Conservation (phyloP, 371 early-diverging fungal genomes). For the Haplosporangium sp. region DNA sequence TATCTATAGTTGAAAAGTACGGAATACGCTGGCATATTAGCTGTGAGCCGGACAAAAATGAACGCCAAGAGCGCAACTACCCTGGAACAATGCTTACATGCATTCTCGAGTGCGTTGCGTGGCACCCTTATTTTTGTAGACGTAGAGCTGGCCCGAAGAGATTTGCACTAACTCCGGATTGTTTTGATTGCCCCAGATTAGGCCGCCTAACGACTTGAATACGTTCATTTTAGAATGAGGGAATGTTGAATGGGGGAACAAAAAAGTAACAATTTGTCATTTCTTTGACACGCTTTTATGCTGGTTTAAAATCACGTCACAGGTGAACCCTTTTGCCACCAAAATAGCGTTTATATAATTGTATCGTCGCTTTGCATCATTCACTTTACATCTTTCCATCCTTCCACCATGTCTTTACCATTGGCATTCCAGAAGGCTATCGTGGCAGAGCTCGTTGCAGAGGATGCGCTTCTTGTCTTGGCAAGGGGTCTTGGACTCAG, state of each 20-base stretch:
- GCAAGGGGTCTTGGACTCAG: constrained; percentile 87
- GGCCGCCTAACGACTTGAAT: constrained; percentile 64
- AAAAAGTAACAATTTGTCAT: background rate
- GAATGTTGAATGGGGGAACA: background rate
- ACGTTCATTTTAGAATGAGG: constrained; percentile 41
- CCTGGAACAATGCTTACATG: constrained; percentile 30
- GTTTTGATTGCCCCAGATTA: constrained; percentile 63
- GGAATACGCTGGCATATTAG: too few relatives aligned
- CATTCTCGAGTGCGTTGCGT: constrained; percentile 50
- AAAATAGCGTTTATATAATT: background rate
- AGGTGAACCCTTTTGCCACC: constrained; percentile 27
- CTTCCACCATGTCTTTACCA: constrained; percentile 23
- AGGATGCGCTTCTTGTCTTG: constrained; percentile 87
- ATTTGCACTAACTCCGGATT: constrained; percentile 64
- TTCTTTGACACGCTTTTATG: background rate
- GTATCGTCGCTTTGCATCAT: background rate
- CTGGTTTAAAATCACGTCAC: background rate
- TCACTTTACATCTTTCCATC: background rate
- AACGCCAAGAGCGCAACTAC: background rate
- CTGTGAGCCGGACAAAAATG: background rate
- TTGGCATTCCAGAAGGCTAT: constrained; percentile 80
- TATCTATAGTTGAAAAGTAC: constrained; percentile 32
- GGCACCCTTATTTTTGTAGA: constrained; percentile 50
- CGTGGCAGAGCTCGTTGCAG: constrained; percentile 71
- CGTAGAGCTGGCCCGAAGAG: constrained; percentile 63